Evolutionary conservation across 2,329 filamentous ascomycete species (phyloP), one percentile per base, ranked within the genome.

Genomic region (Penicillium freii): DNA sequence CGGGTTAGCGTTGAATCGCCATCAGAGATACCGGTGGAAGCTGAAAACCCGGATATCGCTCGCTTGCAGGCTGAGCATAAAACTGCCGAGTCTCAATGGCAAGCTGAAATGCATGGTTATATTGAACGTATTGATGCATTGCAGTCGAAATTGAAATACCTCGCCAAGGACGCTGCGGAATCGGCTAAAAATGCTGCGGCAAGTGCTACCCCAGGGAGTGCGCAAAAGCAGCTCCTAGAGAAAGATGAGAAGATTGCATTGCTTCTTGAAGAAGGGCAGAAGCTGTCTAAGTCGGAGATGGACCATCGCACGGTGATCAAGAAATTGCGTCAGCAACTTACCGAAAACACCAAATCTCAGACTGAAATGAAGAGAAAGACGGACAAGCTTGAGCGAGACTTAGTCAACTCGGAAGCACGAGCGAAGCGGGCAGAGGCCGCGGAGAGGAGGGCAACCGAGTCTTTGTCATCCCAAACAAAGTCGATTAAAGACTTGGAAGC

Each of bases 61-160:
- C 75, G 79, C 43, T 71, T 85, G 60, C 78, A 78, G 67, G 69
- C 80, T 68, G 76, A 81, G 51, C 76, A 84, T 46, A 77, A 80
- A 47, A 74, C 77, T 31, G 79, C 79, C 0, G 78, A 85, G 57
- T 75, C 76, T 34, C 83, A 86, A 60, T 85, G 90, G 63, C 88
- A 93, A 57, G 90, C 94, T 66, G 94, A 97, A 71, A 82, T 92
- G 40, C 87, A 94, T 67, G 83, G 83, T 48, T 91, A 96, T 61
- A 83, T 93, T 7, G 94, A 99, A 75, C 87, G 89, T 36, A 94
- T 97, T 54, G 94, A 99, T 77, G 89, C 92, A 4, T 78, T 99
- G 1, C 91, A 97, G 72, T 86, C 91, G 7, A 97, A 99, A 71
- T 78, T 99, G 29, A 88, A 92, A 64, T 97, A 95, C 69, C 79